Base-by-base conservation (phyloP, 2,329 filamentous ascomycete genomes). In the Cladosporium oxysporum region DNA sequence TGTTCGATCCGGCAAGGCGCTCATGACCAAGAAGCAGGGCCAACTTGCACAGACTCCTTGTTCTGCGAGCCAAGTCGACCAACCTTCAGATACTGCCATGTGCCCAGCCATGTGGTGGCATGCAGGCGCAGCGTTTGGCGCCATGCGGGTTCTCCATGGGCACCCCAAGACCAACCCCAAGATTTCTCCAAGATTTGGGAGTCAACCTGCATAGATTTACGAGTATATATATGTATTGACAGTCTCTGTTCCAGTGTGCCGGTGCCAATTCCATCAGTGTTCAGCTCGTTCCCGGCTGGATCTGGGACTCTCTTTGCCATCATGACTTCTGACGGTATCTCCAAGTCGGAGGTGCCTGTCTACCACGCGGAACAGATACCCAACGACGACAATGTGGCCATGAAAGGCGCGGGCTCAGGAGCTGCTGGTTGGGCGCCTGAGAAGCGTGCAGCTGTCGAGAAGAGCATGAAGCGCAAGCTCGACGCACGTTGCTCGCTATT, bases 401-500 rank as follows among this genome's bases (percentile, higher is more conserved):
- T 33, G 21, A 37, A 41, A 21, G n/a, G 33, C 11, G 18, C 29
- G 14, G 35, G 33, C 33, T 35, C 65, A 64, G 62, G 67, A 49
- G 49, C 62, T 60, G 23, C 28, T 57, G 68, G 66, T 58, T 66
- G 73, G 16, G 71, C 71, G 69, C 61, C 61, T 10, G 61, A 63
- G 23, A 37, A 63, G 31, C 61, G 61, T 57, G 61, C 61, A 12
- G 23, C 23, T 1, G 61, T 63, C 16, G 61, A 63, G 23, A 63
- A 57, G 61, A 63, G 50, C 18, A 63, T 63, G 61, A 63, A 63
- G 50, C 85, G 87, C 69, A 92, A 92, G 78, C 87, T 92, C 62
- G 90, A 93, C 73, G 71, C 83, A n/a, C 84, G 89, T 65, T 92
- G 77, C 80, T 91, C 89, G 0, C 87, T 88, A 79, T 80, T 92